phyloP scores from a whole-genome alignment of 805 yeast genomes.

The Nakazawaea sp. region DNA sequence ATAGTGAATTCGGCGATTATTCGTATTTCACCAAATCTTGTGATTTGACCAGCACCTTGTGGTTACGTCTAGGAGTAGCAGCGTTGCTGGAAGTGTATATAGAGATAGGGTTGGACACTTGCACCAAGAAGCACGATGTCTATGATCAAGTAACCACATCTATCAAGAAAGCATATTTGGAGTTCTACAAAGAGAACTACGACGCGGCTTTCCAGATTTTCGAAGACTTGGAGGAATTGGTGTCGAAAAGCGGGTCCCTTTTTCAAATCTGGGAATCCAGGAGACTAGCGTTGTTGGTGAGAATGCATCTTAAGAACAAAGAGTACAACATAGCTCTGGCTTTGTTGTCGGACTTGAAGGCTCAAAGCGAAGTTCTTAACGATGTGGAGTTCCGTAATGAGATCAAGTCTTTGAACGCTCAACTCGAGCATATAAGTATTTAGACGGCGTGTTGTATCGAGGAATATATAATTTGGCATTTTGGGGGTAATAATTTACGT shows the following conservation, averaged over 20 bases:
- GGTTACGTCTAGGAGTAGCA: conserved; percentile 47
- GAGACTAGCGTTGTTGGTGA: conserved; percentile 31
- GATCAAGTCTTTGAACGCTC: conserved; percentile 32
- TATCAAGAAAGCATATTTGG: conserved; percentile 31
- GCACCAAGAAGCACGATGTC: conserved; percentile 26
- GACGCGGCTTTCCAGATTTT: conserved; percentile 31
- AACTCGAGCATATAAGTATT: conserved; percentile 12
- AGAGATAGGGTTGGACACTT: conserved; percentile 36
- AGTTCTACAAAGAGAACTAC: conserved; percentile 31
- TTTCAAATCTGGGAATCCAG: conserved; percentile 33
- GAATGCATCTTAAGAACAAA: conserved; percentile 31
- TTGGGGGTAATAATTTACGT: neutral
- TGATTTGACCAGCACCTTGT: conserved; percentile 36
- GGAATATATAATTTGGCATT: neutral
- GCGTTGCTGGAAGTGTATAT: conserved; percentile 39
- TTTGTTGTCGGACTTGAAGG: conserved; percentile 23
- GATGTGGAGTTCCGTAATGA: conserved; percentile 31
- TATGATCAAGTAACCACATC: conserved; percentile 32
- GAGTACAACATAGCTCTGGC: conserved; percentile 27
- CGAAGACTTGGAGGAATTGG: conserved; percentile 21
- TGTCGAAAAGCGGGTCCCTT: conserved; percentile 24
- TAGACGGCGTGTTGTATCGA: neutral
- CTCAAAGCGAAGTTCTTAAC: conserved; percentile 25
- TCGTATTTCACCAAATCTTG: conserved; percentile 38
- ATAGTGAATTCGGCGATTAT: conserved; percentile 22